Base-by-base conservation (phyloP, 306 rosid species). In the Dalbergia cultrata region DNA sequence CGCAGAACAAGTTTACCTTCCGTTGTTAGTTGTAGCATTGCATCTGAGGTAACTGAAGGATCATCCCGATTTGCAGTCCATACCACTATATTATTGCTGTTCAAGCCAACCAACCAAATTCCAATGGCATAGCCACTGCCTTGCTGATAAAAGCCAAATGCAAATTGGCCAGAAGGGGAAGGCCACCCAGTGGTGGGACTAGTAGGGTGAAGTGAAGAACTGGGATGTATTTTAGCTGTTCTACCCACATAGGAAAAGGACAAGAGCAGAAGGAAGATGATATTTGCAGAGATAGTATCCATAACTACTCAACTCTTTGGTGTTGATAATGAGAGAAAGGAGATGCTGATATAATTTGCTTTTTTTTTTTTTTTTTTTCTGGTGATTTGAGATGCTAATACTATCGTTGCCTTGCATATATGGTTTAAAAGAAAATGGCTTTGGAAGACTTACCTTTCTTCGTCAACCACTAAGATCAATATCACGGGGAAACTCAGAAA, bases 51-150 rank as follows among this genome's bases (percentile, higher is more conserved):
- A 26, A 86, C 39, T 0, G 72, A 58, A 67, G 87, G 87, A 13
- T 83, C 75, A 62, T 86, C 78, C 1, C 83, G 70, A 21, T 35
- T 45, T 34, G 83, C 85, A 41, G 79, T 86, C 89, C 87, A 86
- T 16, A 86, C 79, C 12, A 86, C 47, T 7, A 7, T 76, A 0
- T 22, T n/a, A n/a, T n/a, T n/a, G n/a, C n/a, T 37, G 7, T 13
- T 21, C 47, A 0, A 1, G 17, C 45, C 21, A 33, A 72, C 54
- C 60, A 86, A 35, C 78, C 70, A 83, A 43, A 83, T 72, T 58
- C 85, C 89, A 67, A 86, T 19, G 1, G 22, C 57, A 65, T 64
- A 86, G 13, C 49, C 78, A 60, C 16, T 56, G 34, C 13, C 70
- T 49, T 58, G 77, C 31, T 8, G 5, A 54, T 80, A 86, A 71